Base-by-base conservation (phyloP, 2,329 filamentous ascomycete species). In the Paraphaeosphaeria sporulosa region DNA sequence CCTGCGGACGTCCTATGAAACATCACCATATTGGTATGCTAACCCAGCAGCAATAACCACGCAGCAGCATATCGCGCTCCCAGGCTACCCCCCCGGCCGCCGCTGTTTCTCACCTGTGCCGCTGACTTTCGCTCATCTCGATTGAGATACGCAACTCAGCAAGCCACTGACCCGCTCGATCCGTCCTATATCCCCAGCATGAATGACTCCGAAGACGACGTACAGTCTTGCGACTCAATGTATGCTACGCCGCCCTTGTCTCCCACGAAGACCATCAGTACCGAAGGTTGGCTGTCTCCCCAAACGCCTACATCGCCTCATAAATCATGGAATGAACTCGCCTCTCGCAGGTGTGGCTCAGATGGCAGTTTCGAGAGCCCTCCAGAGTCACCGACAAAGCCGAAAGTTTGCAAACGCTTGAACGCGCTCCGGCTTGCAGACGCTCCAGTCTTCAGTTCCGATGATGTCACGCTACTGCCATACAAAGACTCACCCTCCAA, bases 181-280 rank as follows among this genome's bases (percentile, higher is more conserved):
- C 58, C 59, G 48, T 61, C 54, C 40, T 53, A 52, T 34, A 32
- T 27, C 21, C 9, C 46, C 62, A 69, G 54, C 32, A 74, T 77
- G 74, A 62, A 65, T 58, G 59, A 62, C 40, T 62, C 60, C 53
- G 67, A 70, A 8, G 61, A 71, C 55, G 67, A 65, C 21, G 25
- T 58, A n/a, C 55, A 57, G 46, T 44, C 51, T 6, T 66, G 55
- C 34, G 55, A 58, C 10, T 64, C 62, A 27, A 68, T 69, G 36
- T 72, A 68, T 44, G 57, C 63, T 19, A 76, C 74, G 30, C 75
- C 74, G 21, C 74, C 73, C 10, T 59, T 75, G n/a, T 77, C 75
- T 48, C 74, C 74, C 30, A 69, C 70, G 36, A 77, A 76, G 59
- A 75, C 70, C 17, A 61, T 69, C 60, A 76, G 73, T 60, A 77